Conservation (phyloP, 768 basidiomycete species). For the Udeniomyces megalosporus region DNA sequence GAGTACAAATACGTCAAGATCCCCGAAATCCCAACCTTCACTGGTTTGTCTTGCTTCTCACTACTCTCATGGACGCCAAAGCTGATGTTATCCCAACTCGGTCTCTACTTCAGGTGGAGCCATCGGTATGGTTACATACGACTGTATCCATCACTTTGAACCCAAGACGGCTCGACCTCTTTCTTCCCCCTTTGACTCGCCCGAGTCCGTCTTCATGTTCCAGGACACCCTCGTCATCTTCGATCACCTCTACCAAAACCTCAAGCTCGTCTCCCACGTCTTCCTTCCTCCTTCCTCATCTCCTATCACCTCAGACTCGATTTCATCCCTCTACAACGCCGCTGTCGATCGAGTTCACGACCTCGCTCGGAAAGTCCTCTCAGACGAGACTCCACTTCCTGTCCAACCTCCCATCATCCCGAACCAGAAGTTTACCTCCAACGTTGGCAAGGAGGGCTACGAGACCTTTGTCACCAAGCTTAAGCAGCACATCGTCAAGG, state of each 20-base stretch:
- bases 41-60: conserved; percentile 31
- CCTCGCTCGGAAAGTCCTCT: conserved; percentile 48
- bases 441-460: conserved; percentile 87
- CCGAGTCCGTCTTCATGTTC: conserved; percentile 93
- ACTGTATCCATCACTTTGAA: conserved; percentile 92
- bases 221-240: conserved; percentile 89
- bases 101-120: conserved; percentile 72
- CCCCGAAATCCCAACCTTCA: conserved; percentile 83
- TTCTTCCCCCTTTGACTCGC: conserved; percentile 66
- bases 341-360: conserved; percentile 66
- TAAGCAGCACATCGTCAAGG: conserved; percentile 85
- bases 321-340: conserved; percentile 74
- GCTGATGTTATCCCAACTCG: neutral
- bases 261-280: conserved; percentile 93
- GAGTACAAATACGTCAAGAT: conserved; percentile 80
- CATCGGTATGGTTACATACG: conserved; percentile 92
- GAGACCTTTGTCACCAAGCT: conserved; percentile 75
- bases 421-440: conserved; percentile 50
- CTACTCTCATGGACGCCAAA: neutral
- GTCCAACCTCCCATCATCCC: conserved; percentile 30
- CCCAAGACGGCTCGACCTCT: conserved; percentile 64
- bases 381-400: conserved; percentile 40
- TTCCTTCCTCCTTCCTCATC: conserved; percentile 42
- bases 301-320: conserved; percentile 27
- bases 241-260: conserved; percentile 85